Conservation (phyloP, 2,329 filamentous ascomycete genomes). For the Triangularia setosa region DNA sequence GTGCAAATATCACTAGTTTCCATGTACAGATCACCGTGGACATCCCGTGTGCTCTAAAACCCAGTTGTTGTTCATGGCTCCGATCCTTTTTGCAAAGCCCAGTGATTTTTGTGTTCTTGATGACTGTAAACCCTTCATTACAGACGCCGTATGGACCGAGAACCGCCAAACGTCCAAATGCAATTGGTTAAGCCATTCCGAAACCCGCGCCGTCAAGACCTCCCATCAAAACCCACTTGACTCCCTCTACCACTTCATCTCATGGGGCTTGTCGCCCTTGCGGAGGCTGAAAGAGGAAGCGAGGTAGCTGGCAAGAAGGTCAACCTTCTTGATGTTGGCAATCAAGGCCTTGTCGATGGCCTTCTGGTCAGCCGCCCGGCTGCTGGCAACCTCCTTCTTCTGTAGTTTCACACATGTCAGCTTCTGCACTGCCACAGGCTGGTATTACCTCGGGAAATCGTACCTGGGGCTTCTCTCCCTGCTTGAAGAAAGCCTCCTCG, state of each 20-base stretch:
- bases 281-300: slow-evolving; percentile 95
- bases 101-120: slow-evolving; percentile 44
- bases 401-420: slow-evolving; percentile 46
- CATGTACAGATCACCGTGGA: slow-evolving; percentile 21
- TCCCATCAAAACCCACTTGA: slow-evolving; percentile 21
- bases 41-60: slow-evolving; percentile 21
- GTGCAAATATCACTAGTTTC: slow-evolving; percentile 18
- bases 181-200: slow-evolving; percentile 58
- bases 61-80: slow-evolving; percentile 25
- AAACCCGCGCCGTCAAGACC: slow-evolving; percentile 37
- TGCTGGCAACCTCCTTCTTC: slow-evolving; percentile 96
- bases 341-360: slow-evolving; percentile 94
- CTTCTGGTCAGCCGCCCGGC: slow-evolving; percentile 96
- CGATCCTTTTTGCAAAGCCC: slow-evolving; percentile 28
- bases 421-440: neutral
- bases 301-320: slow-evolving; percentile 90
- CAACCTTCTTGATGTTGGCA: slow-evolving; percentile 97
- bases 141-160: slow-evolving; percentile 64
- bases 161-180: slow-evolving; percentile 63
- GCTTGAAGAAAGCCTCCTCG: slow-evolving; percentile 99
- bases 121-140: slow-evolving; percentile 62
- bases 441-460: slow-evolving; percentile 31
- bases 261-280: slow-evolving; percentile 99
- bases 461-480: slow-evolving; percentile 97
- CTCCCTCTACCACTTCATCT: slow-evolving; percentile 91